Conservation (phyloP, 192 early-diverging fungal genomes). For the Radiomyces spectabilis region DNA sequence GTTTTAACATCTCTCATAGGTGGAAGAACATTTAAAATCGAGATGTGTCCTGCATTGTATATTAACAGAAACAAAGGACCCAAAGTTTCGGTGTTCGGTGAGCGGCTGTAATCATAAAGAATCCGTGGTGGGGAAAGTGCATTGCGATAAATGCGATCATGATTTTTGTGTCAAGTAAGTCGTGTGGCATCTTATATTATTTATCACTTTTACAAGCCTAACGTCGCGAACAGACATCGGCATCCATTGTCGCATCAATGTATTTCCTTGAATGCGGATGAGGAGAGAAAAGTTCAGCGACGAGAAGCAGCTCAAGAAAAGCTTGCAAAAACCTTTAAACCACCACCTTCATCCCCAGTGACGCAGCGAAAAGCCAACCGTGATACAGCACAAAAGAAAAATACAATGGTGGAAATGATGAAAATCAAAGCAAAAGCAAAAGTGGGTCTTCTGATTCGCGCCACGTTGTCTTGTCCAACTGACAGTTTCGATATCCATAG, state of each 20-base stretch:
- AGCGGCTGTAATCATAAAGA: conserved; percentile 9
- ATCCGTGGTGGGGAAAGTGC: conserved; percentile 7
- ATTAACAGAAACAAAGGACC: background rate
- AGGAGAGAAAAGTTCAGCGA: conserved; percentile 13
- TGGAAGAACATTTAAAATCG: conserved; percentile 15
- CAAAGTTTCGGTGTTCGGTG: conserved; percentile 3
- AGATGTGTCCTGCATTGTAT: conserved; percentile 11
- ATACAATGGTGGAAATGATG: background rate
- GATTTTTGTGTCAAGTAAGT: conserved; percentile 25
- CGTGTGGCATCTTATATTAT: background rate
- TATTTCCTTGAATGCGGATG: conserved; percentile 1
- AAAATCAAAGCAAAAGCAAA: conserved; percentile 11
- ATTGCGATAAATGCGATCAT: conserved; percentile 18
- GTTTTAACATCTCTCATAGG: background rate
- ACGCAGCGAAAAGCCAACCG: background rate
- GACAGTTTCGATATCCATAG: background rate
- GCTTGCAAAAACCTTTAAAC: conserved; percentile 9
- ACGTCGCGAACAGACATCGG: conserved; percentile 14
- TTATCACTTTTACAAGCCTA: background rate
- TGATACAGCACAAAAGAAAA: background rate
- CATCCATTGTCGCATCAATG: conserved; percentile 15
- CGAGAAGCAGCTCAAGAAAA: conserved; percentile 8
- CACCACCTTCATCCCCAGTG: background rate
- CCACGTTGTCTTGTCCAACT: background rate
- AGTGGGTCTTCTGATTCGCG: background rate